Base-by-base conservation (phyloP, 805 yeast species). In the Sugiyamaella smithiae region DNA sequence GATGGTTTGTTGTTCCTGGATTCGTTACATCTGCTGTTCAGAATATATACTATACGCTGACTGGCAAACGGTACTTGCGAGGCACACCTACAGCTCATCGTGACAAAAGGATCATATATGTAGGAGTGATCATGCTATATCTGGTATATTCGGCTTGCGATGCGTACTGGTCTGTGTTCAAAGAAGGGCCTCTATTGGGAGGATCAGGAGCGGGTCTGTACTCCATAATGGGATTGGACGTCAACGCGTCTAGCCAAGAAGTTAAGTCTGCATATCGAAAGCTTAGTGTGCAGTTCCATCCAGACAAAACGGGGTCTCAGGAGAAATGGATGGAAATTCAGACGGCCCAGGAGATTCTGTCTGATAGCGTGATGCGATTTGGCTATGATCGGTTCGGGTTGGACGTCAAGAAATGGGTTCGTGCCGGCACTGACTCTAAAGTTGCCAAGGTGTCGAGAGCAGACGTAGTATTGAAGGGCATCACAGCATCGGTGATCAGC, bases 331-430 rank as follows among this genome's bases (percentile, higher is more conserved):
- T 61, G 65, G 90, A 83, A 65, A 74, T 87, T 62, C 78, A 89
- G 14, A 74, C 77, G 45, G 95, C 96, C 16, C 73, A 88, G 64
- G 95, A 88, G 65, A 72, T 85, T 12, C 73, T 90, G 52, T 74
- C 84, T 11, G 93, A 87, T 63, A 75, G 82, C 9, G 81, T 82
- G 58, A 82, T 84, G 70, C 81, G 96, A 74, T 87, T 82, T 38
- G 63, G 82, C 2, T 91, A 90, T 63, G 97, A 90, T 67, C 78
- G 82, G 53, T 87, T 81, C 61, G 97, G 97, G 67, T 83, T 80
- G 60, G 89, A 84, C 60, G 96, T 55, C 14, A 29, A 49, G 4
- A 46, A 32, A 14, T 53, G 54, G 60, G 32, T 45, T 19, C 37
- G 28, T 24, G 8, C 40, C 12, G 38, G 38, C 9, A 38, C 17